Percentiles rank a stretch among this genome's conserved stretches.
Evolutionary conservation across 768 basidiomycete species (phyloP).

Genomic region (Lyophyllum shimeji): DNA sequence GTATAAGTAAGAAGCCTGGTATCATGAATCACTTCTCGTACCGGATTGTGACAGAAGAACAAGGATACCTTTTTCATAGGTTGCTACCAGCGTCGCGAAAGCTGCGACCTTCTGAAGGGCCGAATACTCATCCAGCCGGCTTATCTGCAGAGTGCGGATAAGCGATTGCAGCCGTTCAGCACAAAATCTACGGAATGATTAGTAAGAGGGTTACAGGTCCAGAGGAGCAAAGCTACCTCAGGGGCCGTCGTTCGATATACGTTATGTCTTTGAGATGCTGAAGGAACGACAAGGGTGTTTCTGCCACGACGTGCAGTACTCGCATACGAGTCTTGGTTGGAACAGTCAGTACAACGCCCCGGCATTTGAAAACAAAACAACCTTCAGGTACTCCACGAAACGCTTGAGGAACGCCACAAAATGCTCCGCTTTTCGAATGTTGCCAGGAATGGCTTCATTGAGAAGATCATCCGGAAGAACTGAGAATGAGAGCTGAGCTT

Average conservation of each 20-base stretch:
- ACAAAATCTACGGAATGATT: slow-evolving; percentile 70
- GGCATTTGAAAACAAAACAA: slow-evolving; percentile 42
- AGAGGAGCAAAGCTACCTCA: slow-evolving; percentile 59
- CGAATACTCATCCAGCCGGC: slow-evolving; percentile 86
- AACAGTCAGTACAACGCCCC: not conserved
- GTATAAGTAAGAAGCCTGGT: slow-evolving; percentile 89
- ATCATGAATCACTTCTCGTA: not conserved
- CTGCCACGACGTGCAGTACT: slow-evolving; percentile 98
- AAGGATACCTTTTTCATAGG: slow-evolving; percentile 90
- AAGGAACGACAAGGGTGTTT: slow-evolving; percentile 94
- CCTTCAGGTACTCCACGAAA: slow-evolving; percentile 98
- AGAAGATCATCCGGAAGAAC: slow-evolving; percentile 94
- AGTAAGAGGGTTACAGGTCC: slow-evolving; percentile 2
- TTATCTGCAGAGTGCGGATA: slow-evolving; percentile 89
- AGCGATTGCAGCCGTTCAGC: slow-evolving; percentile 94
- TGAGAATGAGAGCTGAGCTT: slow-evolving; percentile 26
- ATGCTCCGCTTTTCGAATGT: slow-evolving; percentile 98
- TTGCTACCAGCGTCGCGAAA: slow-evolving; percentile 95
- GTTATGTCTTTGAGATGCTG: slow-evolving; percentile 99
- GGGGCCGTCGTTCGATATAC: slow-evolving; percentile 91
- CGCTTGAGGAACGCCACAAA: slow-evolving; percentile 98
- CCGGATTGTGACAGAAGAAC: slow-evolving; percentile 4
- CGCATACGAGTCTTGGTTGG: slow-evolving; percentile 87
- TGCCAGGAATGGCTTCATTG: slow-evolving; percentile 94
- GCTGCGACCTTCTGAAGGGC: slow-evolving; percentile 93